phyloP scores from a whole-genome alignment of 2,329 filamentous ascomycete genomes.

The Aureobasidium sp. region DNA sequence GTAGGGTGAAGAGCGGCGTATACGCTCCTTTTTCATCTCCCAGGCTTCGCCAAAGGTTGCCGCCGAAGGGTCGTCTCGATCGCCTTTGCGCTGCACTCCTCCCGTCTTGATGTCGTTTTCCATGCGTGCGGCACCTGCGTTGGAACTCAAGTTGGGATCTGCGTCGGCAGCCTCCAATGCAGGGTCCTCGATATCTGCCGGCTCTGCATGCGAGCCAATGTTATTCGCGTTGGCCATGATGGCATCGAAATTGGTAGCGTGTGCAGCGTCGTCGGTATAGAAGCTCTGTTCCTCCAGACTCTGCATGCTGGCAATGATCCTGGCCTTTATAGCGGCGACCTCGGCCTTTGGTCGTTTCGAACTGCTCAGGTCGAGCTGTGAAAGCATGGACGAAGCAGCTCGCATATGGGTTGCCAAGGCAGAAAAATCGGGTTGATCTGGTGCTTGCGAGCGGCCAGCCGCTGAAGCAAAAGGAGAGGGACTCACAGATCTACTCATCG shows the following conservation, averaged over 20 bases:
- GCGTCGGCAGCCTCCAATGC: constrained; percentile 31
- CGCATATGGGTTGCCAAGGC: constrained; percentile 81
- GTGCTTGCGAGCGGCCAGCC: constrained; percentile 43
- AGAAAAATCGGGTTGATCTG: constrained; percentile 71
- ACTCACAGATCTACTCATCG: constrained; percentile 59
- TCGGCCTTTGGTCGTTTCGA: constrained; percentile 72
- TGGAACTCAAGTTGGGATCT: constrained; percentile 49
- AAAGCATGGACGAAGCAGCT: constrained; percentile 78
- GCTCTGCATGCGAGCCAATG: constrained; percentile 39
- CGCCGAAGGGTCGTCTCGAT: constrained; percentile 76
- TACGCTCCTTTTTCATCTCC: constrained; percentile 75
- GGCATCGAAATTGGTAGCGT: constrained; percentile 67
- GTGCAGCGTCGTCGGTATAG: constrained; percentile 57
- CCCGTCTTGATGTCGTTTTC: constrained; percentile 85
- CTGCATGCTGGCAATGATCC: constrained; percentile 88
- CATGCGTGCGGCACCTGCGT: constrained; percentile 73
- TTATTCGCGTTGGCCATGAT: constrained; percentile 68
- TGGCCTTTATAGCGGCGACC: constrained; percentile 73
- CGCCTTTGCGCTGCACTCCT: constrained; percentile 69
- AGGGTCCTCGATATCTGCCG: constrained; percentile 48
- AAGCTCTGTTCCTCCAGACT: constrained; percentile 80
- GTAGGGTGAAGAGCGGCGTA: constrained; percentile 74
- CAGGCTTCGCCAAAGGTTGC: constrained; percentile 82
- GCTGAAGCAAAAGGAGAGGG: constrained; percentile 57
- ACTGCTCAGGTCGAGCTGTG: constrained; percentile 71